A percentile compares a stretch with the other conserved stretches of the same genome.
phyloP scores from a whole-genome alignment of 2,329 filamentous ascomycete genomes.

The Fusarium poae region DNA sequence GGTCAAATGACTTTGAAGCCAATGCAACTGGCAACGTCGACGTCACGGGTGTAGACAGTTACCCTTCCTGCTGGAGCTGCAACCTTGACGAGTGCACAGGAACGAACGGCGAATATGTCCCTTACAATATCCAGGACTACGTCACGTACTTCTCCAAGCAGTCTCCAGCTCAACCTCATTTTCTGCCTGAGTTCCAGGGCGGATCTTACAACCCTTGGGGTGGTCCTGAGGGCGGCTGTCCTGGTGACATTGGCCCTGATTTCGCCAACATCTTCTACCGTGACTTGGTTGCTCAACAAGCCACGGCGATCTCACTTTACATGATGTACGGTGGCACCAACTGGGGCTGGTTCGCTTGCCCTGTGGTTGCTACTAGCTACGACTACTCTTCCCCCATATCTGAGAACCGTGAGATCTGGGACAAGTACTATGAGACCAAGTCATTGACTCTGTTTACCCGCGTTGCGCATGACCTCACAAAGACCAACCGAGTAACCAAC shows the following conservation, averaged over 20 bases:
- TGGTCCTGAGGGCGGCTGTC: constrained; percentile 68
- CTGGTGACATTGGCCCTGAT: constrained; percentile 66
- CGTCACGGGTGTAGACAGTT: constrained; percentile 65
- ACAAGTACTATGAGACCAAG: constrained; percentile 74
- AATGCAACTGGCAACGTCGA: constrained; percentile 69
- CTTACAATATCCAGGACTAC: constrained; percentile 58
- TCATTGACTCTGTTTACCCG: constrained; percentile 71
- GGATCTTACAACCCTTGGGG: constrained; percentile 70
- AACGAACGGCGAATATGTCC: constrained; percentile 69
- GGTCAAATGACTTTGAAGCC: constrained; percentile 69
- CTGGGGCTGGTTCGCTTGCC: constrained; percentile 70
- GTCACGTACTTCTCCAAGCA: constrained; percentile 49
- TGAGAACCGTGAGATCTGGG: constrained; percentile 68
- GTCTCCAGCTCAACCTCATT: constrained; percentile 44
- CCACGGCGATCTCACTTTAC: constrained; percentile 72
- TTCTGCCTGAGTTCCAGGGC: constrained; percentile 49
- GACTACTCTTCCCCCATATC: constrained; percentile 74
- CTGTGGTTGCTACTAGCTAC: constrained; percentile 71
- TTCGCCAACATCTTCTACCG: constrained; percentile 75
- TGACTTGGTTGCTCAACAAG: constrained; percentile 70
- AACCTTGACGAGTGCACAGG: constrained; percentile 71
- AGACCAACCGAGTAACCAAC: constrained; percentile 63
- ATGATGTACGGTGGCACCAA: constrained; percentile 76
- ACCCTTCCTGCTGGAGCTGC: constrained; percentile 72
- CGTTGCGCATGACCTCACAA: constrained; percentile 62